phyloP scores from a whole-genome alignment of 2,329 filamentous ascomycete genomes.

The Exophiala xenobiotica region DNA sequence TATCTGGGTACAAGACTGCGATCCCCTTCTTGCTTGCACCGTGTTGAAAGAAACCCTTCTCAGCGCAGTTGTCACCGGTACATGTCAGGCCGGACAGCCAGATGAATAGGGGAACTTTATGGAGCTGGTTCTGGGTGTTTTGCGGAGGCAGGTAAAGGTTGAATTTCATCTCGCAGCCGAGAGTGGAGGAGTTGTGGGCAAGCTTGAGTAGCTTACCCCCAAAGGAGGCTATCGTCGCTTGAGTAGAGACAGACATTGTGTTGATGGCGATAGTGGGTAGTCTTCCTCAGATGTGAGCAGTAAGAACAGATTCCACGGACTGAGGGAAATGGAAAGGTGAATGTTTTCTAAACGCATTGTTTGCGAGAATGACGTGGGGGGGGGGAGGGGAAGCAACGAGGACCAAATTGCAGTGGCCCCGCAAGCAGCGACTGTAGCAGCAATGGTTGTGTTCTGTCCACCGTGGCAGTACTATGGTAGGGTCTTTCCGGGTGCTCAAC shows the following conservation, averaged over 20 bases:
- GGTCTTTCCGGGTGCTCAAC: not conserved
- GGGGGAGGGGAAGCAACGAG: not conserved
- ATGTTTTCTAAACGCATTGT: not conserved
- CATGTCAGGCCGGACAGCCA: slow-evolving; percentile 95
- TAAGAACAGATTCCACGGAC: not conserved
- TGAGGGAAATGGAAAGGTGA: not conserved
- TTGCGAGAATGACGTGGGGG: slow-evolving; percentile 2
- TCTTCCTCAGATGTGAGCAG: not conserved
- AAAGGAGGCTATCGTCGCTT: slow-evolving; percentile 84
- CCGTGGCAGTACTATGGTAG: too few relatives aligned
- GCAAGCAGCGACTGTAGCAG: not conserved
- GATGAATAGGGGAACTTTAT: slow-evolving; percentile 79
- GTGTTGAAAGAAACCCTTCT: slow-evolving; percentile 87
- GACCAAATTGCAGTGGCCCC: slow-evolving; percentile 1
- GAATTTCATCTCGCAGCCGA: slow-evolving; percentile 84
- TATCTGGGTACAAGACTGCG: slow-evolving; percentile 94
- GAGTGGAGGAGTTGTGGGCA: slow-evolving; percentile 74
- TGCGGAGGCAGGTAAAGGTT: slow-evolving; percentile 86
- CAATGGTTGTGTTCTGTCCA: too few relatives aligned
- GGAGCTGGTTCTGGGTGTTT: slow-evolving; percentile 52
- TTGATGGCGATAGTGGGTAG: not conserved
- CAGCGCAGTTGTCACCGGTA: slow-evolving; percentile 76
- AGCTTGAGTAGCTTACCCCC: slow-evolving; percentile 95
- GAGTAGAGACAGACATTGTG: slow-evolving; percentile 82
- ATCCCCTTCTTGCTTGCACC: slow-evolving; percentile 76